Evolutionary conservation across 257 asterid species (phyloP), one percentile per base, ranked within the genome.

Genomic region (Catharanthus roseus): DNA sequence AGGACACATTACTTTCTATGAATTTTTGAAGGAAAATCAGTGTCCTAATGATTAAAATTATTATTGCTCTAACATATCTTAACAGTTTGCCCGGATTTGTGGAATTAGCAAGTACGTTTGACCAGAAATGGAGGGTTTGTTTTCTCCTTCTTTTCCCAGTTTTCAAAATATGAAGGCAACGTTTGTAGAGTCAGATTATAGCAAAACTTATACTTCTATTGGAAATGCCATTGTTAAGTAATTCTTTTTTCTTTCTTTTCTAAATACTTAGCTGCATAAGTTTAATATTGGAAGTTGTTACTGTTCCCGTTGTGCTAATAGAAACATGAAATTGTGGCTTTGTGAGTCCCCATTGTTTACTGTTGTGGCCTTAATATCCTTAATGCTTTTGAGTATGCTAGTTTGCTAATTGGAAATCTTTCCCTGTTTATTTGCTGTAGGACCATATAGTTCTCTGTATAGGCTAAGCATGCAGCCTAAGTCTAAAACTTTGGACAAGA

Each of bases 381-480:
- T 36, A 34, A 45, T 36, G n/a, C 72, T 36, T 4, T 64, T 18
- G 28, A 10, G 10, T 8, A 10, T 70, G 51, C 50, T 36, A 50
- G 34, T 73, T 42, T 54, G 51, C 78, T 68, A 53, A 69, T 49
- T 55, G 64, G 33, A 65, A 72, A 70, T 71, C 73, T 60, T 50
- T 49, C n/a, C 65, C 31, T 65, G 39, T 65, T 28, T 65, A 49
- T 70, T 73, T 57, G 51, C n/a, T 68, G 72, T 69, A 79, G 81
- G 80, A 53, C 67, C 26, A 42, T n/a, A 33, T 67, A 72, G 65
- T 42, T 79, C 60, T 58, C 65, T 23, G 75, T 72, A 18, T 71
- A 69, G 70, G 47, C 51, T 73, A 73, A 89, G 77, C 66, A 91
- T 91, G 97, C 92, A 84, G 74, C 74, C 93, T 61, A 83, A 82